Percentiles rank a stretch among this genome's conserved stretches.
phyloP scores from a whole-genome alignment of 2,329 filamentous ascomycete genomes.

The Epichloe elymi region DNA sequence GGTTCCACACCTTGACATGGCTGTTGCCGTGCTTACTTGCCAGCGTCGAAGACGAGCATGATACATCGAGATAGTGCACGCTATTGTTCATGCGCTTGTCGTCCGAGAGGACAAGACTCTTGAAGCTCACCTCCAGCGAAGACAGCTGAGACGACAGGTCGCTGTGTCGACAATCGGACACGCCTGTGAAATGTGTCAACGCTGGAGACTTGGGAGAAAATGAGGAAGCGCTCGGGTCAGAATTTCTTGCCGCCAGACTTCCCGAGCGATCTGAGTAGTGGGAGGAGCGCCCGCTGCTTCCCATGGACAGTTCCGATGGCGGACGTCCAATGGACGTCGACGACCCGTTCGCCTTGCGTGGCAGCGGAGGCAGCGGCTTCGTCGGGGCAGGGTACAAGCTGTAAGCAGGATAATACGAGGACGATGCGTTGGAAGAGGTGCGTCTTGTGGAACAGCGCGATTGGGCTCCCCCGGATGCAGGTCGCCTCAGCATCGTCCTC shows the following conservation, averaged over 20 bases:
- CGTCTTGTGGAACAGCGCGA: conserved; percentile 1
- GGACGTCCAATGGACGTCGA: conserved; percentile 3
- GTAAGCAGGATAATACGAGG: conserved; percentile 1
- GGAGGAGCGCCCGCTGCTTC: conserved; percentile 4
- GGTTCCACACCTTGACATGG: conserved; percentile 82
- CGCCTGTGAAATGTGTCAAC: not conserved
- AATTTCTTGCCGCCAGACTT: not conserved
- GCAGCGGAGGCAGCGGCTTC: conserved; percentile 5
- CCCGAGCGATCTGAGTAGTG: conserved; percentile 4
- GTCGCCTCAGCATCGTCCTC: not conserved
- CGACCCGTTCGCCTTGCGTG: not conserved
- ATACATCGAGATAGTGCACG: conserved; percentile 24
- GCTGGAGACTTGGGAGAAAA: not conserved
- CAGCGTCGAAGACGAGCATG: conserved; percentile 18
- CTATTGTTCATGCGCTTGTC: conserved; percentile 19
- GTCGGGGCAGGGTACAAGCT: conserved; percentile 5
- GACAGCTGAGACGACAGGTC: not conserved
- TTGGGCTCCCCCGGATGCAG: not conserved
- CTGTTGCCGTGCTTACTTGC: conserved; percentile 39
- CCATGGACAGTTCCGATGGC: not conserved
- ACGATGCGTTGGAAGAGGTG: conserved; percentile 2
- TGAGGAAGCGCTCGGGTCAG: not conserved
- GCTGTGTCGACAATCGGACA: not conserved
- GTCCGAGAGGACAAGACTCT: conserved; percentile 13
- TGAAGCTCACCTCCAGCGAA: conserved; percentile 9